A percentile compares a stretch with the other conserved stretches of the same genome.
Conservation (phyloP, 768 basidiomycete species). For the Lactarius hengduanensis region DNA sequence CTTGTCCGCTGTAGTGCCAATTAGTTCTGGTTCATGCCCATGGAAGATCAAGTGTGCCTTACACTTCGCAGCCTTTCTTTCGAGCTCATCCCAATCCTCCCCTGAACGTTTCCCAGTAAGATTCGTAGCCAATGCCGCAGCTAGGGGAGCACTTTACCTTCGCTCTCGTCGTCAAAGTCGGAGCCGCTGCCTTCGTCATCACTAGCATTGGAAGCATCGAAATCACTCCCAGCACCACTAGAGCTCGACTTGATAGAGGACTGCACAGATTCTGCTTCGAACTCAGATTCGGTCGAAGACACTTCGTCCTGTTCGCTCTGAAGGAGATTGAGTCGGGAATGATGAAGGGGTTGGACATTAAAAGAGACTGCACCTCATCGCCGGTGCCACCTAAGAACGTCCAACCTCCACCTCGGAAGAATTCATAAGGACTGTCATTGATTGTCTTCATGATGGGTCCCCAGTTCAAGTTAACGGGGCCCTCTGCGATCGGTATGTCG, state of each 20-base stretch:
- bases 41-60: constrained; percentile 40
- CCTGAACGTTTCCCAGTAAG: constrained; percentile 41
- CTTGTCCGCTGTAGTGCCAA: constrained; percentile 42
- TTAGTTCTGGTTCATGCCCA: constrained; percentile 5
- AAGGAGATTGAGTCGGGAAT: constrained; percentile 2
- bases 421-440: constrained; percentile 92
- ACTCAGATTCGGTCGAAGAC: constrained; percentile 64
- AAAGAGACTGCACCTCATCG: constrained; percentile 50
- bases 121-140: constrained; percentile 18
- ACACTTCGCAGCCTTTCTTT: constrained; percentile 84
- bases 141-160: constrained; percentile 40
- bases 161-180: constrained; percentile 62
- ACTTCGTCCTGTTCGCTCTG: constrained; percentile 63
- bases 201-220: constrained; percentile 52
- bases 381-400: constrained; percentile 73
- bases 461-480: constrained; percentile 98
- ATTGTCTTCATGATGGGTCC: constrained; percentile 98
- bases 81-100: constrained; percentile 96
- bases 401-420: constrained; percentile 98
- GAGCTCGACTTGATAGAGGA: constrained; percentile 38
- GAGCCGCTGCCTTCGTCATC: constrained; percentile 64
- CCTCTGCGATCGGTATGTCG: constrained; percentile 93
- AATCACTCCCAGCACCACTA: constrained; percentile 52
- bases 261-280: constrained; percentile 44
- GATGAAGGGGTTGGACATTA: constrained; percentile 2